Conservation (phyloP, 2,329 filamentous ascomycete species). For the Fusarium haematococcum region DNA sequence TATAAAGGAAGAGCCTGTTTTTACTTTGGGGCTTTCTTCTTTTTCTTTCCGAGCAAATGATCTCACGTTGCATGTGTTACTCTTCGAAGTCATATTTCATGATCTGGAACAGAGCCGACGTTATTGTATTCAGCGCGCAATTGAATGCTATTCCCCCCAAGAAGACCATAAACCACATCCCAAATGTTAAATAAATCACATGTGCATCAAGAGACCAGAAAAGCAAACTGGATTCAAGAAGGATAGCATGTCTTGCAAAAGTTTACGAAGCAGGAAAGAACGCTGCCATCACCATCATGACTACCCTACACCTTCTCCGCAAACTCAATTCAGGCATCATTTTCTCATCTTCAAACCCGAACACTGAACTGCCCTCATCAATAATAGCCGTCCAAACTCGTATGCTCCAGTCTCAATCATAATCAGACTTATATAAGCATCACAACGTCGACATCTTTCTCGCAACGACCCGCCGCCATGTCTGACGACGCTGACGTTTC, state of each 20-base stretch:
- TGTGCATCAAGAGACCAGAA: not conserved
- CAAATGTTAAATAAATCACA: not conserved
- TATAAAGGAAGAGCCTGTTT: too few species aligned
- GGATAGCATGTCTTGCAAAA: not conserved
- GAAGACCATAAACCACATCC: not conserved
- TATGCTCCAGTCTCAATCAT: not conserved
- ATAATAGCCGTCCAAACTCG: not conserved
- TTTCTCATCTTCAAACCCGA: not conserved
- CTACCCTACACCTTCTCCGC: constrained; percentile 33
- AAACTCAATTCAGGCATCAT: constrained; percentile 19
- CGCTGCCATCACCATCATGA: not conserved
- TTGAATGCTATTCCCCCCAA: not conserved
- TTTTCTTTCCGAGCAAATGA: not conserved
- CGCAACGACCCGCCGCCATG: constrained; percentile 26
- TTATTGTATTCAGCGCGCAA: not conserved
- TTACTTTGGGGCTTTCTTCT: not conserved
- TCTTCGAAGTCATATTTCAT: not conserved
- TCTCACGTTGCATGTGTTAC: not conserved
- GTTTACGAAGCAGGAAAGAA: not conserved
- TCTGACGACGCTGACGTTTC: constrained; percentile 42
- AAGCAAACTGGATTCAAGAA: not conserved
- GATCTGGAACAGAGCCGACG: not conserved
- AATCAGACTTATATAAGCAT: not conserved
- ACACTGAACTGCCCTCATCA: not conserved
- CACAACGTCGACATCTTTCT: not conserved